Evolutionary conservation across 495 filamentous ascomycete genomes (phyloP), one percentile per base, ranked within the genome.

Genomic region (Massariosphaeria phaeospora): DNA sequence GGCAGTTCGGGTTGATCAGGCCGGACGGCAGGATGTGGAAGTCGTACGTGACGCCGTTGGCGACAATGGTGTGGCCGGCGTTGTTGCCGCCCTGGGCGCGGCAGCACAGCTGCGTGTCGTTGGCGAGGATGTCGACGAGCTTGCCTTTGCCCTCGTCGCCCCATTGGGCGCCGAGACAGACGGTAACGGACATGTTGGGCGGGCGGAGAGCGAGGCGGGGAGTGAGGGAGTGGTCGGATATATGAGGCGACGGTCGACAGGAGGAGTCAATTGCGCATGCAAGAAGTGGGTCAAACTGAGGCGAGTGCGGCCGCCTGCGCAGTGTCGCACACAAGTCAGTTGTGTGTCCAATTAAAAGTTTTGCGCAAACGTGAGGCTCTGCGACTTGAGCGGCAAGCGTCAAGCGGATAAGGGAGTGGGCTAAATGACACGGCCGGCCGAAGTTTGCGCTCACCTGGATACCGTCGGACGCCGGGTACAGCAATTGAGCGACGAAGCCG

Each of bases 1-100:
- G 74, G 69, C 81, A 88, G 48, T 72, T 73, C 2, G 84, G 88
- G 62, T 86, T 87, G 52, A 94, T 74, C 10, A 95, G 82, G 62
- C 75, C 76, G 55, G 70, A 73, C 52, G 82, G 82, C 38, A 85
- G 75, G 58, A 84, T 80, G 72, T 91, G 88, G 49, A 61, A 55
- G 44, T 63, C 55, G 55, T 58, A 66, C 12, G 60, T 66, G 24
- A 60, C 33, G 39, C 58, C 63, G 34, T 82, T 75, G 61, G 79
- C 78, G 57, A 85, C 78, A 52, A 83, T 80, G 36, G 80, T 83
- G 55, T 69, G 62, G 31, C 63, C 68, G 40, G 79, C 83, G 67
- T 82, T 91, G 70, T 91, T 83, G 3, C 64, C 64, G 45, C 64
- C 63, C 49, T 60, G 61, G 24, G 52, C 56, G 31, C 64, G 43